phyloP scores from a whole-genome alignment of 768 basidiomycete species.

The Suillus alpinus region DNA sequence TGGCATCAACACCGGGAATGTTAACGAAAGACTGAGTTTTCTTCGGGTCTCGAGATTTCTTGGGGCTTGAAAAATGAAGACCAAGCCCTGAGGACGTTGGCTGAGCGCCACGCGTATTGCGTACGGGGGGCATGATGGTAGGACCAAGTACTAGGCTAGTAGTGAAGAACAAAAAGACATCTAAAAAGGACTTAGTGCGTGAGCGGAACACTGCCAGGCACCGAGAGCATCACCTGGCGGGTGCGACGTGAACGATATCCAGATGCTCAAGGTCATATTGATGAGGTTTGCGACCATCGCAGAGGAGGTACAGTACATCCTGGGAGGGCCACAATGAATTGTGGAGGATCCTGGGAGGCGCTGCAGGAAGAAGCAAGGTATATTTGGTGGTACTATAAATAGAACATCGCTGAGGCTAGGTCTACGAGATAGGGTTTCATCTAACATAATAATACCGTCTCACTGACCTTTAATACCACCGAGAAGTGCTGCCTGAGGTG shows the following conservation, averaged over 20 bases:
- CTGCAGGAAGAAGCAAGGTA: background rate
- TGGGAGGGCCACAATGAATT: background rate
- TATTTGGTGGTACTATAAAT: background rate
- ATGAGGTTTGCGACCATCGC: background rate
- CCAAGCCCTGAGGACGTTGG: conserved; percentile 13
- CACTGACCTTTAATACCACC: background rate
- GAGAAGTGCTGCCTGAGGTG: background rate
- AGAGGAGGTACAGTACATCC: background rate
- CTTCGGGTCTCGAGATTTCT: conserved; percentile 9
- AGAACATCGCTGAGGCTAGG: background rate
- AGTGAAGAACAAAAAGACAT: background rate
- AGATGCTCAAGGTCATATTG: background rate
- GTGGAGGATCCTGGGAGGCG: background rate
- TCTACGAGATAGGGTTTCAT: background rate
- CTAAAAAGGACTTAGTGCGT: background rate
- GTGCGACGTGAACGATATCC: background rate
- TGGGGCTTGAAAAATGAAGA: conserved; percentile 15
- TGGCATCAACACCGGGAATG: background rate
- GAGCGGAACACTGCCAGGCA: background rate
- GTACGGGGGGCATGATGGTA: background rate
- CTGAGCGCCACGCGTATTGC: background rate
- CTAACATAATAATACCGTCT: background rate
- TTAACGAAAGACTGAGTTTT: conserved; percentile 4
- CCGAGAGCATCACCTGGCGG: background rate
- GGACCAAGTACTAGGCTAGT: too few species aligned